Base-by-base conservation (phyloP, 306 rosid species). In the Sphenostylis stenocarpa region DNA sequence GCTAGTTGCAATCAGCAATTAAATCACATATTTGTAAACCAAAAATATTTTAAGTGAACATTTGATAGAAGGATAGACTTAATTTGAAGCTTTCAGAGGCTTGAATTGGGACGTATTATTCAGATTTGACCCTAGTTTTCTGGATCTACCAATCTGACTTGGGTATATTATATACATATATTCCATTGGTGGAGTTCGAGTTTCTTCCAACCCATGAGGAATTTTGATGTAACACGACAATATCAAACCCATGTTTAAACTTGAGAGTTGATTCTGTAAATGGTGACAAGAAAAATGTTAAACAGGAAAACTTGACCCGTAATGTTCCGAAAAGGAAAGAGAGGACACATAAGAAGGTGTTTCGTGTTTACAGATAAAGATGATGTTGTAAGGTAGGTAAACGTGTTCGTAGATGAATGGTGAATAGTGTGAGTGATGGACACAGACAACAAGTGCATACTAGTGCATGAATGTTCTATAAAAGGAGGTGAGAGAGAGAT, bases 81-180 rank as follows among this genome's bases (percentile, higher is more conserved):
- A 39, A 23, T 39, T 55, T 56, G 60, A 65, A 61, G 75, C 55
- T 70, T 69, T 12, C 58, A 84, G 65, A 47, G 31, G 69, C 41
- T 51, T 36, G 23, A 70, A 75, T 64, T 58, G 51, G 38, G 62
- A 31, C 31, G 53, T 21, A 28, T 36, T 60, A 45, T 41, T 29
- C 13, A 17, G 10, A 61, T 52, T 67, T 78, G 86, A 78, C 88
- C 89, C 80, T 31, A 8, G 34, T 48, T 79, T 79, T 71, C 9
- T n/a, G 83, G 70, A 82, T 85, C 86, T 82, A 48, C 19, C 53
- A 24, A 73, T 65, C 36, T 33, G 24, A 7, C 57, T 4, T 60
- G 3, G 11, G 14, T 28, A 7, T 9, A 8, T 38, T 38, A 33
- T 33, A 3, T 5, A 33, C 0, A 33, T 33, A 33, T 4, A 29